Evolutionary conservation across 2,329 filamentous ascomycete species (phyloP).

Genomic region (Septoria linicola): DNA sequence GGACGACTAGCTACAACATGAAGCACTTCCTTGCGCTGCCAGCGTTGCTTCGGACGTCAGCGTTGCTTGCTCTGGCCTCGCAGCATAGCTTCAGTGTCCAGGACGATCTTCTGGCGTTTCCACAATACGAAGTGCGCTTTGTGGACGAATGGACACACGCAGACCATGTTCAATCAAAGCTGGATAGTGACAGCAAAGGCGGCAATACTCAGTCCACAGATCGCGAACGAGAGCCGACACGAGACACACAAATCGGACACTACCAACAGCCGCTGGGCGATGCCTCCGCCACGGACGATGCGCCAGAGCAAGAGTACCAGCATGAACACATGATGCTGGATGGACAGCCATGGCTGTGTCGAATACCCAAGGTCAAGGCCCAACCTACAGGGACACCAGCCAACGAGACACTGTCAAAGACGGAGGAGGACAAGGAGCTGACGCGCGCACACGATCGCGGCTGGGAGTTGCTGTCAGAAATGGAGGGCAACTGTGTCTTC

Average conservation of each 20-base stretch:
- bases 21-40: conserved; percentile 51
- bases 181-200: conserved; percentile 41
- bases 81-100: conserved; percentile 74
- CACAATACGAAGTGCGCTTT: conserved; percentile 77
- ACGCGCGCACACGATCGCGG: conserved; percentile 73
- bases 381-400: conserved; percentile 30
- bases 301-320: conserved; percentile 13
- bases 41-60: conserved; percentile 47
- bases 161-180: conserved; percentile 62
- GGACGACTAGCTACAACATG: conserved; percentile 35
- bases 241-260: conserved; percentile 24
- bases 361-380: conserved; percentile 69
- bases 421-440: conserved; percentile 77
- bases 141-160: conserved; percentile 68
- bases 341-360: conserved; percentile 75
- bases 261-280: conserved; percentile 22
- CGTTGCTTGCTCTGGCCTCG: conserved; percentile 48
- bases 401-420: conserved; percentile 41
- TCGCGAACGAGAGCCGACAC: conserved; percentile 3
- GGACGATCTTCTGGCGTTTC: conserved; percentile 82
- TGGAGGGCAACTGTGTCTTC: conserved; percentile 80
- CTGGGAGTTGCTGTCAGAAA: conserved; percentile 73
- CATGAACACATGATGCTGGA: conserved; percentile 76
- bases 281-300: conserved; percentile 1
- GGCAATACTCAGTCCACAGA: not conserved